A percentile compares a stretch with the other conserved stretches of the same genome.
Conservation (phyloP, 257 asterid species). For the Solanum arcanum region DNA sequence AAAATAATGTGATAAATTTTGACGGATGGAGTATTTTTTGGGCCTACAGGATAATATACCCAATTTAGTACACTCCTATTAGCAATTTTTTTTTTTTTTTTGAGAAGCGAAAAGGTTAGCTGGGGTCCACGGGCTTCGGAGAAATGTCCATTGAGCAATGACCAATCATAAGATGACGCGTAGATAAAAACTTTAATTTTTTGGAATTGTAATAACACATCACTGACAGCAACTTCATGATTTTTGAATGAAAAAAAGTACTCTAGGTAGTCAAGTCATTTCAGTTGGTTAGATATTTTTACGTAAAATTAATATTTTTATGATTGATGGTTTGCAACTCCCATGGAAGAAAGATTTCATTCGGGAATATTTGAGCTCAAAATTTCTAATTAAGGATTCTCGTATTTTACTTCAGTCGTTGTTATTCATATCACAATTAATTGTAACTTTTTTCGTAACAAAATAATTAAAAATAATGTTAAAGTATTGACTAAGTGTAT, state of each 20-base stretch:
- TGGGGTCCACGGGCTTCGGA: not conserved
- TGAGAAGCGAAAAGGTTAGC: not conserved
- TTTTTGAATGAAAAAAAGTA: not conserved
- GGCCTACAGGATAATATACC: not conserved
- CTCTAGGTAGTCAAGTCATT: not conserved
- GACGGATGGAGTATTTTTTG: not conserved
- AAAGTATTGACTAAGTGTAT: too few relatives aligned
- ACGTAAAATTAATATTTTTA: not conserved
- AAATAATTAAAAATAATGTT: too few relatives aligned
- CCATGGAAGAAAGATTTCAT: too few relatives aligned
- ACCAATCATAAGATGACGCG: not conserved
- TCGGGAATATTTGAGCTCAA: too few relatives aligned
- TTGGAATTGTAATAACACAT: not conserved
- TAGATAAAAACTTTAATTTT: too few relatives aligned
- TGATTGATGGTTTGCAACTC: too few relatives aligned
- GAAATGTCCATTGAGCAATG: not conserved
- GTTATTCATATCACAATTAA: too few relatives aligned
- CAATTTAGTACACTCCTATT: not conserved
- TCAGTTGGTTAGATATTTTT: not conserved
- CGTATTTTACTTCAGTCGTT: too few relatives aligned
- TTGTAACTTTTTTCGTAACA: too few relatives aligned
- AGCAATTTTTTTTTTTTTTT: not conserved
- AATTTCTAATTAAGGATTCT: too few relatives aligned
- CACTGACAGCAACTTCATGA: not conserved
- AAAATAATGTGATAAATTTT: not conserved